A percentile compares a stretch with the other conserved stretches of the same genome.
phyloP scores from a whole-genome alignment of 345 rosid genomes.

The Viola odorata region DNA sequence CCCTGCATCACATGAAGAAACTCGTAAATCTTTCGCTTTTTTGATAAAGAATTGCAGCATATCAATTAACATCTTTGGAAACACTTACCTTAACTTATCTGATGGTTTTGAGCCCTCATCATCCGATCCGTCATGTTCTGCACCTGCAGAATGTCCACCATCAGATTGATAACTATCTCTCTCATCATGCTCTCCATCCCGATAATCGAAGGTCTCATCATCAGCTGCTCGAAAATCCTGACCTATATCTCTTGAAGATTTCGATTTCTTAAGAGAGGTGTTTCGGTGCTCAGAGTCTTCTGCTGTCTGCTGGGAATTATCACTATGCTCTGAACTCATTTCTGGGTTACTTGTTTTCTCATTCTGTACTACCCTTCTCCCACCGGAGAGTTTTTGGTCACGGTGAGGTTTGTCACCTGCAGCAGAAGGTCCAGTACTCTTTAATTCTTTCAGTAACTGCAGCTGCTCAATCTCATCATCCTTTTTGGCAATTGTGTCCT shows the following conservation, averaged over 20 bases:
- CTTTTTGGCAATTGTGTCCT: conserved; percentile 66
- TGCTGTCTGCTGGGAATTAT: conserved; percentile 17
- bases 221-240: conserved; percentile 11
- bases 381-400: no score
- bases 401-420: conserved; percentile 19
- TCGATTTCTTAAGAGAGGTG: conserved; percentile 10
- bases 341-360: conserved; percentile 19
- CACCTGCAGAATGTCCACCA: conserved; percentile 36
- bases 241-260: conserved; percentile 2
- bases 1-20: conserved; percentile 17
- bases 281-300: conserved; percentile 11
- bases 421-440: conserved; percentile 23
- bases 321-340: conserved; percentile 3
- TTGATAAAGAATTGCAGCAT: background rate
- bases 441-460: conserved; percentile 51
- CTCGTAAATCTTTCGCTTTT: background rate
- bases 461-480: conserved; percentile 86
- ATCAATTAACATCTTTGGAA: background rate
- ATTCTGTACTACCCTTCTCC: background rate
- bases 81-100: conserved; percentile 35
- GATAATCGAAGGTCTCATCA: conserved; percentile 20
- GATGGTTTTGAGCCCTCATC: conserved; percentile 30
- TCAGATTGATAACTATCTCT: conserved; percentile 39
- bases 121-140: conserved; percentile 36
- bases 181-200: conserved; percentile 37